Base-by-base conservation (phyloP, 306 rosid species). In the Quercus aquifolioides region DNA sequence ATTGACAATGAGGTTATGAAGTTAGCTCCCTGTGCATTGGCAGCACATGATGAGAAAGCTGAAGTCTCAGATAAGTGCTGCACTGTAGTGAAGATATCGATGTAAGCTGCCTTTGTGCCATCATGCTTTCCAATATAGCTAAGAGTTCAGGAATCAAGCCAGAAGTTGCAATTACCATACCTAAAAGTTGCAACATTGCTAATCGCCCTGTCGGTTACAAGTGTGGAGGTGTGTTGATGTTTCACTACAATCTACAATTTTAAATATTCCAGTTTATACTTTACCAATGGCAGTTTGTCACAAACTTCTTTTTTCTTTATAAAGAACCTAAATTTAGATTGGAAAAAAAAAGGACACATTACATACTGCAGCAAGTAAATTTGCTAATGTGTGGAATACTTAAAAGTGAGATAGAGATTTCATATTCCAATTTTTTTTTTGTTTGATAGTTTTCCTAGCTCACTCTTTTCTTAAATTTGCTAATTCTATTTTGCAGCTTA, bases 121-220 rank as follows among this genome's bases (percentile, higher is more conserved):
- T 73, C n/a, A 79, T 86, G 86, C 85, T 86, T 67, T 86, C 88
- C 2, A 83, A 80, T 10, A 83, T 88, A 1, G 92, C 91, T 31
- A 54, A 71, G 72, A 79, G 10, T 15, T 54, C 85, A 26, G 89
- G 91, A 14, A 60, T 49, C 12, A 87, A 87, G 30, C 84, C 87
- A 63, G 82, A 88, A 67, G 5, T 87, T 26, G 90, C 90, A 5
- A 38, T 87, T 1, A 91, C 90, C 65, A 88, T 87, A 69, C 88
- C 92, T 0, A 87, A 87, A 80, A 87, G 88, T 26, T 90, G 91
- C 21, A 74, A 85, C 62, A 64, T 90, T 11, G 26, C 60, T 5
- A 81, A 87, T 62, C 85, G 86, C 41, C 87, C 92, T 0, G 52
- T 85, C n/a, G 89, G 89, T 35, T 85, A 60, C 82, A 76, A 84